Conservation (phyloP, 2,329 filamentous ascomycete genomes). For the Trichoderma brevicompactum region DNA sequence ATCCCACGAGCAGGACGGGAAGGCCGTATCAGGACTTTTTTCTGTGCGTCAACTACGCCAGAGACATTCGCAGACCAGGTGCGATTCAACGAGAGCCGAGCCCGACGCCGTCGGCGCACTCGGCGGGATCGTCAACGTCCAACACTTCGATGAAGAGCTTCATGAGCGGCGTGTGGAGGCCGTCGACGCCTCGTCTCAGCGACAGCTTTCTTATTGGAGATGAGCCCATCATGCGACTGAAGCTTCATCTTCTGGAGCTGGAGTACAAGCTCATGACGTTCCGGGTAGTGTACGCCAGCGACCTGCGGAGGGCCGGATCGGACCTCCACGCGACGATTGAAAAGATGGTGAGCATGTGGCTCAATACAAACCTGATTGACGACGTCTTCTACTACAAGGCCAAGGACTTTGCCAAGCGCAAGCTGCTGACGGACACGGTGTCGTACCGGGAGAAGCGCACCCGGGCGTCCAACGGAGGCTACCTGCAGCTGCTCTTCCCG, state of each 20-base stretch:
- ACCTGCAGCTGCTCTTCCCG: slow-evolving; percentile 34
- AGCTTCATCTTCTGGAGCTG: slow-evolving; percentile 38
- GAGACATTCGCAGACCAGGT: slow-evolving; percentile 30
- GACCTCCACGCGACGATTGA: slow-evolving; percentile 35
- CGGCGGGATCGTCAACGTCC: slow-evolving; percentile 34
- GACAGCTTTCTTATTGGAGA: slow-evolving; percentile 33
- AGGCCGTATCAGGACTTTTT: slow-evolving; percentile 38
- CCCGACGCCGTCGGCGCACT: slow-evolving; percentile 33
- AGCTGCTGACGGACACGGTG: slow-evolving; percentile 26
- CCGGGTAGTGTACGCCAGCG: slow-evolving; percentile 39
- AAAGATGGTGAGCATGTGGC: slow-evolving; percentile 38
- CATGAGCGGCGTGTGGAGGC: slow-evolving; percentile 32
- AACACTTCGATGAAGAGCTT: slow-evolving; percentile 34
- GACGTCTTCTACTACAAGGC: slow-evolving; percentile 39
- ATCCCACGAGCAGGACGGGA: slow-evolving; percentile 34
- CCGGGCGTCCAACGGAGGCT: slow-evolving; percentile 32
- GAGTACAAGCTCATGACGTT: slow-evolving; percentile 40
- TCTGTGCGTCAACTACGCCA: slow-evolving; percentile 40
- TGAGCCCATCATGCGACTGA: slow-evolving; percentile 37
- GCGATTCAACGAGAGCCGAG: slow-evolving; percentile 33
- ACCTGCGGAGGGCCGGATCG: slow-evolving; percentile 32
- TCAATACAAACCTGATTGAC: slow-evolving; percentile 38
- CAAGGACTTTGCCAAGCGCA: slow-evolving; percentile 37
- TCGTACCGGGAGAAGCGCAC: slow-evolving; percentile 34
- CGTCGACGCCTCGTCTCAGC: slow-evolving; percentile 34